Percentiles rank a stretch among this genome's conserved stretches.
Conservation (phyloP, 2,329 filamentous ascomycete genomes). For the Aureobasidium sp. region DNA sequence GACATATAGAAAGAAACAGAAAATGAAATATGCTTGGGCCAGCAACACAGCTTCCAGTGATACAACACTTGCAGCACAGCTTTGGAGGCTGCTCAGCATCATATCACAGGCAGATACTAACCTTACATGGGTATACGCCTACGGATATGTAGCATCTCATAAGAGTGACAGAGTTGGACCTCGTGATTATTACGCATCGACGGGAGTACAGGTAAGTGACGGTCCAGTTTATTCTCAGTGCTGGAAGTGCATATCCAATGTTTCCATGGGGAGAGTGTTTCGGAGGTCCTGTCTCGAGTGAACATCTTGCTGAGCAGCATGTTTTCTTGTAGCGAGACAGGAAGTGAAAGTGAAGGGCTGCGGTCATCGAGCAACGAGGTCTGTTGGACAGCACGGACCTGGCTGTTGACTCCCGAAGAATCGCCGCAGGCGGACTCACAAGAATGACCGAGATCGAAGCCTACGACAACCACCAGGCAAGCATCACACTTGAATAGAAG, state of each 20-base stretch:
- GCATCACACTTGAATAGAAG: background rate
- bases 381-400: background rate
- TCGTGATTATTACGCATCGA: background rate
- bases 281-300: background rate
- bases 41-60: background rate
- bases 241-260: background rate
- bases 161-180: background rate
- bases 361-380: background rate
- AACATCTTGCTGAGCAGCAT: background rate
- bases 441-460: background rate
- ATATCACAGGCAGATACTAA: background rate
- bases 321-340: background rate
- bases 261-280: background rate
- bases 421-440: background rate
- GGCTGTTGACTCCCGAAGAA: background rate
- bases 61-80: background rate
- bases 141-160: background rate
- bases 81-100: background rate
- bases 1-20: background rate
- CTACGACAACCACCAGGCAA: no score
- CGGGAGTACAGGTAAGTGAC: background rate
- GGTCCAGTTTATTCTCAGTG: background rate
- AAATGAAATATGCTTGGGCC: background rate
- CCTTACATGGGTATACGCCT: background rate
- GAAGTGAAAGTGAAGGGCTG: background rate